Percentiles rank a stretch among this genome's conserved stretches.
phyloP scores from a whole-genome alignment of 164 flowering plant species.

The Annona squamosa region DNA sequence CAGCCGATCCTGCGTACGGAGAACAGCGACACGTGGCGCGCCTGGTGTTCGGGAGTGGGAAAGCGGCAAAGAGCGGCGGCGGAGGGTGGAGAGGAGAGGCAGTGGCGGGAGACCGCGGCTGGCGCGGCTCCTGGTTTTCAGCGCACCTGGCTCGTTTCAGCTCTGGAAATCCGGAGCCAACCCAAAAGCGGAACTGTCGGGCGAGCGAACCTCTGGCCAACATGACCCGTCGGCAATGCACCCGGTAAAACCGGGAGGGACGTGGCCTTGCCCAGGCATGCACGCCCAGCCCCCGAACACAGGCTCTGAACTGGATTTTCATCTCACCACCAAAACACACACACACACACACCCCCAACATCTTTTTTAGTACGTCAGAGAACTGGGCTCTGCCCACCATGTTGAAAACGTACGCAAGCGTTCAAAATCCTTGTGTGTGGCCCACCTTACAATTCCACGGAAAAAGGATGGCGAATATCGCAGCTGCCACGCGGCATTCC shows the following conservation, averaged over 20 bases:
- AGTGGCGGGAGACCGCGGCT: neutral
- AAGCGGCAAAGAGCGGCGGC: neutral
- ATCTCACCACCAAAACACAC: too few relatives aligned
- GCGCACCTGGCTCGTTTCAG: neutral
- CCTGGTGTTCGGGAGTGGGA: neutral
- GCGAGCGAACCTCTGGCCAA: neutral
- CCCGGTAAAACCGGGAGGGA: neutral
- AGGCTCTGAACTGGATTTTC: too few relatives aligned
- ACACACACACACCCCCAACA: too few relatives aligned
- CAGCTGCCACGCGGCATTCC: neutral
- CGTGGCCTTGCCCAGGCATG: neutral
- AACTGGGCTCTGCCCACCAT: neutral
- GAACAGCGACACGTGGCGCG: neutral
- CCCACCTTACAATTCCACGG: neutral
- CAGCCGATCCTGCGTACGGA: neutral
- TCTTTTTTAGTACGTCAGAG: neutral
- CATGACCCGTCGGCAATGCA: neutral
- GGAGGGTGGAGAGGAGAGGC: neutral
- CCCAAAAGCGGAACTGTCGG: neutral
- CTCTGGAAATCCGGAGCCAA: neutral
- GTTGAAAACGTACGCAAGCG: neutral
- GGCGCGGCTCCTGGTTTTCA: conserved; percentile 4
- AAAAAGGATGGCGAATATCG: too few relatives aligned
- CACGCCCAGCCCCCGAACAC: too few relatives aligned
- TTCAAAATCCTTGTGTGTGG: neutral